Evolutionary conservation across 2,329 filamentous ascomycete species (phyloP), one percentile per base, ranked within the genome.

Genomic region (Aurifilum marmelostoma): DNA sequence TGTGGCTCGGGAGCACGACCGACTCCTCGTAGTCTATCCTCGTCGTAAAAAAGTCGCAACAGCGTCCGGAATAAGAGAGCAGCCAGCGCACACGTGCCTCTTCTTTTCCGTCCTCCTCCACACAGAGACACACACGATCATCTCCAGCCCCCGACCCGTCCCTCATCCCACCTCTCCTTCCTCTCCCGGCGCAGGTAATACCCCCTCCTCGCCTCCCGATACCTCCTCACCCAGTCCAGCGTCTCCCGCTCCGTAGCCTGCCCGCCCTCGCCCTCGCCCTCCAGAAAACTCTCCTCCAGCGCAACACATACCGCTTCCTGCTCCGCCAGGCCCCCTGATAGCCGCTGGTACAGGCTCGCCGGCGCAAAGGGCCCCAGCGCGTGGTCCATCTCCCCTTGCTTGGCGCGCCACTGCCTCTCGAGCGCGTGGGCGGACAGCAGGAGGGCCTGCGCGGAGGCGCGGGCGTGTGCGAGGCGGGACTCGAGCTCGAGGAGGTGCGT

Each of bases 81-180:
- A 14, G n/a, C 29, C 47, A 34, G 27, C 34, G n/a, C 24, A 24
- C 2, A 12, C 9, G 9, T 34, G 95, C 94, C 80, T 98, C 95
- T 78, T 98, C 96, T 96, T 96, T 98, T 74, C 96, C 87, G 75
- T 94, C 92, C 21, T 79, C 94, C 97, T 73, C 93, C 88, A n/a
- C n/a, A n/a, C n/a, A n/a, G n/a, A n/a, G n/a, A n/a, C n/a, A n/a
- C 82, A 97, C 95, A n/a, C 6, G 11, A 47, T 88, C 83, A 95
- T 76, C 95, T 88, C 96, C 96, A 98, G 0, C 96, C 96, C 14
- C 95, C 95, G 43, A 98, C 95, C 73, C 95, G 86, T 32, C 95
- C 94, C 80, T 98, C 95, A 78, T 98, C 96, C 96, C 96, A 98
- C 74, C 96, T 87, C 75, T 94, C 92, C 79, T 94, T 97, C 73